These are phyloP conservation scores for Cylindricascospora bacillispora DNA, from an alignment of 1,139 yeast species.

Conservation along the genomic window DNA sequence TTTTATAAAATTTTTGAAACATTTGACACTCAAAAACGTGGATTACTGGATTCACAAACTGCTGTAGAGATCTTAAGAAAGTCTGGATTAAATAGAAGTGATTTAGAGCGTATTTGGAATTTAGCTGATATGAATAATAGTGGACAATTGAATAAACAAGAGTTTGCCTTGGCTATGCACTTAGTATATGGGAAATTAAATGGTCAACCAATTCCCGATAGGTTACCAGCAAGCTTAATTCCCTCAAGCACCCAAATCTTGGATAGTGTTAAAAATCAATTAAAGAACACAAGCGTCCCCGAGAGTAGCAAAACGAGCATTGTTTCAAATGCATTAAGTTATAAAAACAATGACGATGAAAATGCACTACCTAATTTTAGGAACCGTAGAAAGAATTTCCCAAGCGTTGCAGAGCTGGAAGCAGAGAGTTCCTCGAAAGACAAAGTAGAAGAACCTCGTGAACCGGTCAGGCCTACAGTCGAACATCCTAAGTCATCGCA, in stretches of 20 bases:
- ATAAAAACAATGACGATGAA: constrained; percentile 32
- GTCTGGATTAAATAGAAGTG: constrained; percentile 76
- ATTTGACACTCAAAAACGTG: constrained; percentile 63
- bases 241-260: constrained; percentile 68
- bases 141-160: constrained; percentile 64
- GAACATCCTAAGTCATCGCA: background rate
- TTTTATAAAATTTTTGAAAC: constrained; percentile 82
- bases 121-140: constrained; percentile 57
- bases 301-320: constrained; percentile 9
- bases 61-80: constrained; percentile 84
- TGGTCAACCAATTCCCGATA: constrained; percentile 60
- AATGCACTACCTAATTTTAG: constrained; percentile 26
- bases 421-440: constrained; percentile 1
- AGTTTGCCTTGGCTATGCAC: constrained; percentile 77
- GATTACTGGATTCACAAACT: constrained; percentile 64
- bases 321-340: constrained; percentile 22
- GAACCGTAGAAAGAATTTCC: constrained; percentile 22
- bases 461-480: too few relatives aligned
- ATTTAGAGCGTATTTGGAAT: constrained; percentile 85
- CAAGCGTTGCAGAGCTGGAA: constrained; percentile 8
- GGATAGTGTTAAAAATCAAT: constrained; percentile 47
- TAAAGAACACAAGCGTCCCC: constrained; percentile 27
- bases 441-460: too few relatives aligned
- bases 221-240: constrained; percentile 58
- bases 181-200: constrained; percentile 62